A percentile compares a stretch with the other conserved stretches of the same genome.
Evolutionary conservation across 352 stramenopile species (phyloP).

Genomic region (Phytophthora quininea): DNA sequence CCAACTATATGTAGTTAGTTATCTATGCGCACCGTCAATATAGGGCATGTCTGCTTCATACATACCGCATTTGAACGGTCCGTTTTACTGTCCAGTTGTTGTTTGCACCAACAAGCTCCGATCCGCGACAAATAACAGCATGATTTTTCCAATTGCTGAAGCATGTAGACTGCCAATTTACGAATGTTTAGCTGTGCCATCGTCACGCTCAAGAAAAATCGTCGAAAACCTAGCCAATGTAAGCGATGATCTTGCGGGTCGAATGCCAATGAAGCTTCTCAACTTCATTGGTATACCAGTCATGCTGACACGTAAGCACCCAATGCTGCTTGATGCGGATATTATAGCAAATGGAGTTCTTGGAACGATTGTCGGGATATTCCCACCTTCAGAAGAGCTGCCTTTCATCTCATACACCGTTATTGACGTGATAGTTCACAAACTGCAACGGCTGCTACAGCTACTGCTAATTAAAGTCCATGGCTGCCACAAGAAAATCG

Average conservation of each 20-base stretch:
- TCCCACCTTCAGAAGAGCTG: background rate
- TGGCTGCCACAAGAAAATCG: slow-evolving; percentile 8
- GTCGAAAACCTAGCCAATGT: background rate
- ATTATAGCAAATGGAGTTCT: background rate
- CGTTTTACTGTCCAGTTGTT: background rate
- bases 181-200: background rate
- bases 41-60: background rate
- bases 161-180: background rate
- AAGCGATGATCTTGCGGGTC: background rate
- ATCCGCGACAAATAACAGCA: background rate
- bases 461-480: slow-evolving; percentile 6
- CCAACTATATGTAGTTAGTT: slow-evolving; percentile 28
- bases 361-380: background rate
- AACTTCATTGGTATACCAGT: background rate
- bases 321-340: background rate
- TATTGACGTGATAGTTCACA: background rate
- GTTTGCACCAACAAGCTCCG: background rate
- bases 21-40: slow-evolving; percentile 24
- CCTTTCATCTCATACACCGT: background rate
- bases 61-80: background rate
- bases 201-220: background rate
- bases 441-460: background rate
- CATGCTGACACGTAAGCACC: background rate
- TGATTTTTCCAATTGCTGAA: background rate
- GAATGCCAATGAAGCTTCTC: background rate